Base-by-base conservation (phyloP, 768 basidiomycete species). In the Hericium coralloides region DNA sequence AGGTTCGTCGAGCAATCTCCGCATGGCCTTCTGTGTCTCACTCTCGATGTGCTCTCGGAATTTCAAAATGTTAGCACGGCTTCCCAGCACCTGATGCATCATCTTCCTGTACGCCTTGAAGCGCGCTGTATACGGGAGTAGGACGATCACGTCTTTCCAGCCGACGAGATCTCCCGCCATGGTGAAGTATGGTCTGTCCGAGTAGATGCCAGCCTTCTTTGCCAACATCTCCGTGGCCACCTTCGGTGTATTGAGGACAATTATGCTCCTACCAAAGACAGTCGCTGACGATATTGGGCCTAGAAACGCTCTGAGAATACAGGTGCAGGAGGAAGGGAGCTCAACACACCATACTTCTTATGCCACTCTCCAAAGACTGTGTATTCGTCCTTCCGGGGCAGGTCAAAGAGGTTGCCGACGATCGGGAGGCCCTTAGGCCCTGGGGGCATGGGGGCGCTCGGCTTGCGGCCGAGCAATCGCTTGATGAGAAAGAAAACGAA, bases 181-280 rank as follows among this genome's bases (percentile, higher is more conserved):
- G 9, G 60, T 57, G 3, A 62, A 41, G 22, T 58, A 52, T 12
- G 65, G 62, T 38, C 59, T 47, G 45, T 56, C 58, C 12, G 61
- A 67, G 59, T 67, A 65, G 10, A 66, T 58, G 10, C 55, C 56
- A 26, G 64, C 61, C 49, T 66, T 67, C 49, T 65, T 65, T 45
- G 63, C 60, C 7, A 67, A 58, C n/a, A 67, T 61, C 0, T 66
- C 64, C n/a, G 52, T 51, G 10, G 64, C 62, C 3, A 59, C 39
- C 52, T 65, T 49, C 5, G 57, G 57, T 6, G 64, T 61, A 51
- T 65, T 65, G 23, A 67, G 60, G 38, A 67, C 58, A 38, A 67
- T 58, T 2, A 65, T 57, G 1, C 62, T 59, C 22, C 57, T 59
- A 25, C 66, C 64, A n/a, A 67, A 55, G 18, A 67, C 48, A 8